These are phyloP conservation scores for Ophiostoma pallidulum DNA, from an alignment of 2,329 filamentous ascomycete species.

Conservation along the genomic window DNA sequence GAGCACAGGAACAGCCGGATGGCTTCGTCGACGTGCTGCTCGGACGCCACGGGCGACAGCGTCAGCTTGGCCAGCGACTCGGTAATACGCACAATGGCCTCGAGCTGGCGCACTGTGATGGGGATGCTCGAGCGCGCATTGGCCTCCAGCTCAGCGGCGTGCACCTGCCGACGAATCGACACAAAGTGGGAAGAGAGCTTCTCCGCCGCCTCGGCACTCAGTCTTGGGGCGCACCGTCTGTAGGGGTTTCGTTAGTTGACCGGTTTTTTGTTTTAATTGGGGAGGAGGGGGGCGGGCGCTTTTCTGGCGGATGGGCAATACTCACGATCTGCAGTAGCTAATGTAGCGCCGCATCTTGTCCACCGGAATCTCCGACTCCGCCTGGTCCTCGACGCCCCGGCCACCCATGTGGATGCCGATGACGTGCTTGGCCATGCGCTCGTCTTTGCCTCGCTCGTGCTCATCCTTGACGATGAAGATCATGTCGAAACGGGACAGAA, in stretches of 20 bases:
- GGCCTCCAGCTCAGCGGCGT: slow-evolving; percentile 79
- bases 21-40: slow-evolving; percentile 90
- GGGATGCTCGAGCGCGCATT: slow-evolving; percentile 89
- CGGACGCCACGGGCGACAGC: slow-evolving; percentile 75
- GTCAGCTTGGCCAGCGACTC: slow-evolving; percentile 90
- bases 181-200: slow-evolving; percentile 97
- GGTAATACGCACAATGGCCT: slow-evolving; percentile 94
- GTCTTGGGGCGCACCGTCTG: slow-evolving; percentile 82
- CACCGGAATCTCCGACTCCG: slow-evolving; percentile 80
- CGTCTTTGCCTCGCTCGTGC: slow-evolving; percentile 80
- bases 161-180: slow-evolving; percentile 87
- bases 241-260: slow-evolving; percentile 26
- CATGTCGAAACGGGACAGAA: slow-evolving; percentile 97
- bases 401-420: slow-evolving; percentile 96
- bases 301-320: no score
- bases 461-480: slow-evolving; percentile 98
- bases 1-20: slow-evolving; percentile 93
- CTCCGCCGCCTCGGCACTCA: slow-evolving; percentile 84
- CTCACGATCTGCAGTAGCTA: slow-evolving; percentile 90
- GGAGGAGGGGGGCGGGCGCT: not conserved
- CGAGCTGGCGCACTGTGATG: slow-evolving; percentile 93
- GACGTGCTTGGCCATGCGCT: slow-evolving; percentile 91
- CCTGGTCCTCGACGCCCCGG: slow-evolving; percentile 68
- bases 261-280: not conserved
- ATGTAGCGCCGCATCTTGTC: slow-evolving; percentile 98